Conservation (phyloP, 2,329 filamentous ascomycete genomes). For the Diaporthe longicolla region DNA sequence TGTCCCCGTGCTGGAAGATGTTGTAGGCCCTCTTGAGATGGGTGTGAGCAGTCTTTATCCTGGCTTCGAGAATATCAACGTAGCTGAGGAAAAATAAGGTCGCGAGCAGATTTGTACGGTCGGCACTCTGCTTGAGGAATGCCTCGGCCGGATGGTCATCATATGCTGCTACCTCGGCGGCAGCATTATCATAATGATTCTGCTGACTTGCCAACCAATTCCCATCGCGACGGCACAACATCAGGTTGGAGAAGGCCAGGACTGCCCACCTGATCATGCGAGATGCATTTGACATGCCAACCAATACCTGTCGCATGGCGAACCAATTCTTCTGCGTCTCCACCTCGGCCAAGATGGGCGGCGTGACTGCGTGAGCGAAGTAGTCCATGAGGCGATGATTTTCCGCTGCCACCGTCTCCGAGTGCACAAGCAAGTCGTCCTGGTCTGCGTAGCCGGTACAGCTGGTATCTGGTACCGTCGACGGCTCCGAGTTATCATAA, state of each 20-base stretch:
- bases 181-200: slow-evolving; percentile 56
- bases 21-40: slow-evolving; percentile 65
- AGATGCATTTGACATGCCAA: slow-evolving; percentile 62
- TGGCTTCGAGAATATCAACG: slow-evolving; percentile 62
- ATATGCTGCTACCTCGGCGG: slow-evolving; percentile 51
- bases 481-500: slow-evolving; percentile 19
- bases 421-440: slow-evolving; percentile 40
- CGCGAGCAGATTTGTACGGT: slow-evolving; percentile 61
- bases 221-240: slow-evolving; percentile 55
- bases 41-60: slow-evolving; percentile 61
- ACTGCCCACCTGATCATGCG: slow-evolving; percentile 63
- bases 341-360: slow-evolving; percentile 66
- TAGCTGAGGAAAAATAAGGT: slow-evolving; percentile 69
- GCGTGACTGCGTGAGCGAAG: slow-evolving; percentile 63
- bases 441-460: slow-evolving; percentile 47
- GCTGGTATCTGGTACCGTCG: slow-evolving; percentile 34
- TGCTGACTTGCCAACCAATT: slow-evolving; percentile 52
- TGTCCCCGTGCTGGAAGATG: slow-evolving; percentile 60
- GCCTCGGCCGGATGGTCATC: slow-evolving; percentile 38
- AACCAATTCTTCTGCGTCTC: slow-evolving; percentile 68
- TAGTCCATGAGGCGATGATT: slow-evolving; percentile 61
- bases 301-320: slow-evolving; percentile 62
- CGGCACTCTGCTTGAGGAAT: slow-evolving; percentile 49
- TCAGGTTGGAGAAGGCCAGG: slow-evolving; percentile 65
- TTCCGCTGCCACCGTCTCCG: slow-evolving; percentile 48